Conservation (phyloP, 495 filamentous ascomycete species). For the Aspergillus bertholletiae region DNA sequence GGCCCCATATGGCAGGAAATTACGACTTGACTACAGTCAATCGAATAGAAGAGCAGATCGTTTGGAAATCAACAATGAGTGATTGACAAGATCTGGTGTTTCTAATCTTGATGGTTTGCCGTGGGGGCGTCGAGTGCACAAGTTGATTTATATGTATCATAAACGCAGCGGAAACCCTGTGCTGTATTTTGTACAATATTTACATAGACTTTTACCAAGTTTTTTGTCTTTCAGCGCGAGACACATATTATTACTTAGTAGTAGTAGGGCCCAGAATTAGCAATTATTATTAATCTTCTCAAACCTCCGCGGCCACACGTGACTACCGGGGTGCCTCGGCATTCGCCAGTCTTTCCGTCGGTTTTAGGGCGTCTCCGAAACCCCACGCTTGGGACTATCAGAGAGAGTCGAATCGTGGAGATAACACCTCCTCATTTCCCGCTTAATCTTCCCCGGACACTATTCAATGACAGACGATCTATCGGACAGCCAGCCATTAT, state of each 20-base stretch:
- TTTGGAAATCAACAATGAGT: background rate
- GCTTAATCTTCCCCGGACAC: background rate
- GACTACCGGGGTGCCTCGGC: conserved; percentile 36
- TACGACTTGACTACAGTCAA: conserved; percentile 62
- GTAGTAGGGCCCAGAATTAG: background rate
- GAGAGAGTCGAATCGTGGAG: background rate
- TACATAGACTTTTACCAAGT: background rate
- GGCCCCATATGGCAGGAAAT: conserved; percentile 59
- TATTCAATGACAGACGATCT: background rate
- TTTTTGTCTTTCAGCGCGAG: background rate
- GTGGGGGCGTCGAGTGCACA: too few species aligned
- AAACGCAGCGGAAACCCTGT: background rate
- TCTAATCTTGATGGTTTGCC: background rate
- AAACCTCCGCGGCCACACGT: conserved; percentile 18
- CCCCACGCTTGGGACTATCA: conserved; percentile 28
- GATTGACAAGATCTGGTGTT: background rate
- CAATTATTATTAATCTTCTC: background rate
- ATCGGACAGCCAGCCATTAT: background rate
- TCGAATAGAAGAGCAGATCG: background rate
- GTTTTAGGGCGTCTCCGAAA: conserved; percentile 27
- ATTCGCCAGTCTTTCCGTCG: conserved; percentile 18
- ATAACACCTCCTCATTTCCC: conserved; percentile 2
- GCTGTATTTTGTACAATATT: background rate
- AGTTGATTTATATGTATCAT: background rate
- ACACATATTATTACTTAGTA: background rate